Conservation (phyloP, 2,329 filamentous ascomycete genomes). For the Blastomyces parvus region DNA sequence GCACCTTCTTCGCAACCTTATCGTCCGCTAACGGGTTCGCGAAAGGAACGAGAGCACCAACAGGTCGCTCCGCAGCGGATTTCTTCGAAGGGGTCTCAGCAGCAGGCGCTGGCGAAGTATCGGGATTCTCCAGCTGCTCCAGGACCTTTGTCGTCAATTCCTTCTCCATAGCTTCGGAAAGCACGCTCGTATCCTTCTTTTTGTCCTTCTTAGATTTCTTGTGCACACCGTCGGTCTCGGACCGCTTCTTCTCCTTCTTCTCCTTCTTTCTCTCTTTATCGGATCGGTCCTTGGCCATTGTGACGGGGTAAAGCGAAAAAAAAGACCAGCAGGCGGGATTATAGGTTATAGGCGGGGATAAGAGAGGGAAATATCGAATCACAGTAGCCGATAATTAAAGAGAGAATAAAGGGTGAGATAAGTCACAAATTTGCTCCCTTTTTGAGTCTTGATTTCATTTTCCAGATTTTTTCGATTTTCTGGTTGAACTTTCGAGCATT, state of each 20-base stretch:
- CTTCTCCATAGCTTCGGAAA: conserved; percentile 33
- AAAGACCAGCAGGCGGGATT: not conserved
- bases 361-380: not conserved
- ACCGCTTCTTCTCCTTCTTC: conserved; percentile 35
- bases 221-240: conserved; percentile 38
- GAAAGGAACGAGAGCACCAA: conserved; percentile 42
- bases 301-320: conserved; percentile 15
- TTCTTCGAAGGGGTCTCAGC: conserved; percentile 19
- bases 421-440: not conserved
- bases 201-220: conserved; percentile 42
- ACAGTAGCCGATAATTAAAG: not conserved
- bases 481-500: not conserved
- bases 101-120: conserved; percentile 17
- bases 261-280: conserved; percentile 36
- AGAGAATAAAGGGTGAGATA: not conserved
- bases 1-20: conserved; percentile 43
- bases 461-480: not conserved
- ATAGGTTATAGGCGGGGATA: not conserved
- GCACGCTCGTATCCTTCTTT: conserved; percentile 34
- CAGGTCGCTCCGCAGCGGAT: conserved; percentile 21
- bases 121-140: conserved; percentile 26
- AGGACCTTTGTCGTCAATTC: conserved; percentile 30
- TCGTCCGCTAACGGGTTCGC: conserved; percentile 43
- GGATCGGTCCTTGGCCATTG: conserved; percentile 39
- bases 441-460: not conserved